Base-by-base conservation (phyloP, 306 rosid species). In the Elaeagnus macrophylla region DNA sequence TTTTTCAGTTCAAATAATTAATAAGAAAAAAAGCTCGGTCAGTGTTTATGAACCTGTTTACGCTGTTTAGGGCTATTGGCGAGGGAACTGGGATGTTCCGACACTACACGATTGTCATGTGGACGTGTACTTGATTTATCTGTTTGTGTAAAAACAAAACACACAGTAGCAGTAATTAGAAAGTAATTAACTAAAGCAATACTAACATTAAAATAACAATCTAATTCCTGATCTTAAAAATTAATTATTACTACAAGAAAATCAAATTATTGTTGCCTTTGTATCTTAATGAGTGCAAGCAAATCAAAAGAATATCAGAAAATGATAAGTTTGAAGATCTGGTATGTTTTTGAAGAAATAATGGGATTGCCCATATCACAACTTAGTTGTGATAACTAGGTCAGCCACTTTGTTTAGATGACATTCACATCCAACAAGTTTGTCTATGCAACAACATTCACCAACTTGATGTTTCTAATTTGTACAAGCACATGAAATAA, bases 11-110 rank as follows among this genome's bases (percentile, higher is more conserved):
- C 45, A 47, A 15, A 10, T 32, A 51, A 64, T 36, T 20, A 25
- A 20, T 47, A 36, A 15, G 15, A 37, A 58, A 58, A 56, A 43
- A 45, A 10, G 37, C 44, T 56, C 52, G 16, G 7, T 16, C 10
- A 51, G 8, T 56, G 18, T 60, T 44, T 38, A 61, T 14, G 59
- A 73, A 86, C 95, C 94, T 81, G 78, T 12, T 54, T 54, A 42
- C 56, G 68, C 49, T 68, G 72, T 55, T 65, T 77, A 25, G 70
- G 59, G 65, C 40, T 84, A 70, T 56, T 44, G 15, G 67, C 60
- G 19, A 61, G 52, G 60, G 76, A 57, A 53, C 53, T 45, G 40
- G 72, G 43, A 14, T 53, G 18, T 60, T 44, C 69, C 54, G 69
- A 67, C 10, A 1, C 37, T 58, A 53, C 66, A 48, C 48, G 61